Conservation (phyloP, 202 grass and related monocot genomes). For the Cymbopogon flexuosus region DNA sequence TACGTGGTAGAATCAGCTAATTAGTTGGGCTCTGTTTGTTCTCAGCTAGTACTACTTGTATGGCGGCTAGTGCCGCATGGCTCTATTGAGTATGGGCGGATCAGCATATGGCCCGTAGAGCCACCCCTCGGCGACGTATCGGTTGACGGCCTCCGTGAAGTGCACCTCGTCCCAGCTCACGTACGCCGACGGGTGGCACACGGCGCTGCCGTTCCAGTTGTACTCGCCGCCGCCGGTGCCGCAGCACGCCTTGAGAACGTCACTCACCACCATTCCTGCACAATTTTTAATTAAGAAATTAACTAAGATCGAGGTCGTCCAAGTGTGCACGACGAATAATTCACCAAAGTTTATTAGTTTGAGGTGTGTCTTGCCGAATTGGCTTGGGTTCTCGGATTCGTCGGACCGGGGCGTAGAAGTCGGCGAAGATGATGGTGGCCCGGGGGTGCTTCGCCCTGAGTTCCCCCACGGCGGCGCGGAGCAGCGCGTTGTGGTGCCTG, state of each 20-base stretch:
- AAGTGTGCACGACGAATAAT: no score
- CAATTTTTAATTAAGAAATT: no score
- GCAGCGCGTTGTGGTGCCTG: slow-evolving; percentile 38
- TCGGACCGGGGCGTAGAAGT: background rate
- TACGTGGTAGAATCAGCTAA: no score
- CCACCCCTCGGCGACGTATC: background rate
- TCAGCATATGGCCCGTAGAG: background rate
- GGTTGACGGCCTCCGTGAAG: background rate
- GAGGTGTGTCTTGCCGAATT: background rate
- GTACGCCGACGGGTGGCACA: background rate
- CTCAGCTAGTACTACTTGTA: no score
- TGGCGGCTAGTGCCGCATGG: background rate
- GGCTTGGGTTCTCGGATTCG: background rate
- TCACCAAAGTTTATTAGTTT: no score
- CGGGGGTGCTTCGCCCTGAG: slow-evolving; percentile 30
- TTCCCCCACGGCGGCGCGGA: background rate
- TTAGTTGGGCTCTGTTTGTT: no score
- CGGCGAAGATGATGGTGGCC: background rate
- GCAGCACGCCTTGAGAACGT: background rate
- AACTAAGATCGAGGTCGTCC: no score
- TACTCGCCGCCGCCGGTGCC: background rate
- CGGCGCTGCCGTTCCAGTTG: background rate
- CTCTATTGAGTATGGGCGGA: background rate
- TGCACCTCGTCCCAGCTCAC: background rate
- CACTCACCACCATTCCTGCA: background rate